Conservation (phyloP, 1,284 basidiomycete genomes). For the Mycena sp. region DNA sequence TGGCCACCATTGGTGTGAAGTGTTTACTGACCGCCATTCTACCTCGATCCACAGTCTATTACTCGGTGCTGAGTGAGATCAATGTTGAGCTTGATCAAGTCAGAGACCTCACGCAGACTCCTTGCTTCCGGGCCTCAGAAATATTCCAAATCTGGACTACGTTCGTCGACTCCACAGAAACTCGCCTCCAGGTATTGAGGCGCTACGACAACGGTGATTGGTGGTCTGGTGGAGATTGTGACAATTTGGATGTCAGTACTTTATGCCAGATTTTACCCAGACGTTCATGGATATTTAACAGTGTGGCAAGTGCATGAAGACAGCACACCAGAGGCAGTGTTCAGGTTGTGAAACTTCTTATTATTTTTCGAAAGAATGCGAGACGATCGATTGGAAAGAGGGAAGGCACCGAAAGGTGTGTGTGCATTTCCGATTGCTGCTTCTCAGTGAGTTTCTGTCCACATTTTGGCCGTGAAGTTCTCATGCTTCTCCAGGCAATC, state of each 20-base stretch:
- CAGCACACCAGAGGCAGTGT: background rate
- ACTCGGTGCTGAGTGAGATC: background rate
- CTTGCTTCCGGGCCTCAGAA: background rate
- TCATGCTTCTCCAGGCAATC: background rate
- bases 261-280: background rate
- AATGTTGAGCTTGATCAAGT: background rate
- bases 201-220: constrained; percentile 7
- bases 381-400: background rate
- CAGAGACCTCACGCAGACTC: background rate
- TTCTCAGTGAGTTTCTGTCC: background rate
- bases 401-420: background rate
- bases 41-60: background rate
- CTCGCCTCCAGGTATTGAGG: background rate
- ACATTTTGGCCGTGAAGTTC: background rate
- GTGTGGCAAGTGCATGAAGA: background rate
- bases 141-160: background rate
- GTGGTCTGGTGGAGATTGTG: background rate
- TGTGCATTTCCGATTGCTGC: background rate
- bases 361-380: constrained; percentile 2
- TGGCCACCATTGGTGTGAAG: background rate
- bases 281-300: background rate
- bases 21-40: background rate
- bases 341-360: background rate
- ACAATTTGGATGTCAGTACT: background rate
- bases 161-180: background rate